These are phyloP conservation scores for Alternaria panax DNA, from an alignment of 2,329 filamentous ascomycete genomes.

Conservation along the genomic window DNA sequence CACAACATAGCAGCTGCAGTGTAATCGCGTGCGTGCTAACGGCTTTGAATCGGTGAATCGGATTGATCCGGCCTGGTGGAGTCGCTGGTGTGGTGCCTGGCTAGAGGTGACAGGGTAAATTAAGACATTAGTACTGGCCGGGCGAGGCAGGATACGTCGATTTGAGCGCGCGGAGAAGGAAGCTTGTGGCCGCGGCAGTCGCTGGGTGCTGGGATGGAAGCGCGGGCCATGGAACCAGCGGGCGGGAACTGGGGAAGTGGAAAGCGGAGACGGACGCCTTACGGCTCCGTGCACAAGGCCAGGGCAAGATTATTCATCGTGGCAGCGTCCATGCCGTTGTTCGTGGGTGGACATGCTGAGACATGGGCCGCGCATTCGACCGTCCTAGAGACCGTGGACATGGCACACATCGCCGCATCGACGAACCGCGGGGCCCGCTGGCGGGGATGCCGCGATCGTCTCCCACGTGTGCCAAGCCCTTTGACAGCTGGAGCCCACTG, in stretches of 20 bases:
- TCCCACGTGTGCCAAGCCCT: conserved; percentile 23
- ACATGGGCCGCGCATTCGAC: conserved; percentile 4
- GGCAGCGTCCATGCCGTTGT: background rate
- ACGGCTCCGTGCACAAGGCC: conserved; percentile 13
- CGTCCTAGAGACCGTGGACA: too few species aligned
- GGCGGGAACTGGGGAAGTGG: conserved; percentile 22
- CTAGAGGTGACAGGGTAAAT: conserved; percentile 23
- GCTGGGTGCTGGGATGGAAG: conserved; percentile 6
- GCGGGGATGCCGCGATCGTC: conserved; percentile 17
- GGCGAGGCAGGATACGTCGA: conserved; percentile 3
- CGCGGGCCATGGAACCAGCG: conserved; percentile 18
- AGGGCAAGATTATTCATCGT: background rate
- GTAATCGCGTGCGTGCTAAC: conserved; percentile 31
- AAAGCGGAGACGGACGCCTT: conserved; percentile 17
- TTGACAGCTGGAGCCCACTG: conserved; percentile 7
- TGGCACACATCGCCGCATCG: too few species aligned
- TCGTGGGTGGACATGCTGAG: conserved; percentile 1
- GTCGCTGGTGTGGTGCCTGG: conserved; percentile 8
- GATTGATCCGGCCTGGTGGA: background rate
- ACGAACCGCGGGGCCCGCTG: conserved; percentile 12
- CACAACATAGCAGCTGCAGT: conserved; percentile 46
- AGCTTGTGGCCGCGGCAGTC: conserved; percentile 7
- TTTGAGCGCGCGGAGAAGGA: conserved; percentile 8
- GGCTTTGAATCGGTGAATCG: conserved; percentile 24
- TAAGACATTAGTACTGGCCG: conserved; percentile 9